Base-by-base conservation (phyloP, 2,329 filamentous ascomycete species). In the Alternaria burnsii region DNA sequence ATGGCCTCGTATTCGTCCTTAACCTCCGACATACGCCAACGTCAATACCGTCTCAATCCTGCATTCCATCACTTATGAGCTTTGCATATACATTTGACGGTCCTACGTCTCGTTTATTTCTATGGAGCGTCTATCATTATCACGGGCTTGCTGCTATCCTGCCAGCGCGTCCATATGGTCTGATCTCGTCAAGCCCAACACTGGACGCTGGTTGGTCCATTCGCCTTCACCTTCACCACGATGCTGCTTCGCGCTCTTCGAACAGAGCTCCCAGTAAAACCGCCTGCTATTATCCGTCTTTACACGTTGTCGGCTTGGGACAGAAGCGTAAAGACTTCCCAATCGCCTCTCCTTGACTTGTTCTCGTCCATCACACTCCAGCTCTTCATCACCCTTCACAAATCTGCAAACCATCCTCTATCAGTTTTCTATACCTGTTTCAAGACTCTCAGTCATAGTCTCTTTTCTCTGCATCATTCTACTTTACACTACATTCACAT, bases 221-320 rank as follows among this genome's bases (percentile, higher is more conserved):
- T 52, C 59, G 54, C 55, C 32, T 66, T 65, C 64, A 66, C 68
- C 16, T 67, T 66, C 65, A 67, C 61, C 61, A 52, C 54, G 18
- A 53, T 32, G 55, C 51, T 53, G 18, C 26, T 51, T 18, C 54
- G 44, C 44, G 42, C 22, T 55, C 41, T 52, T 57, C 44, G 55
- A 55, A 43, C 34, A 57, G 53, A 46, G 55, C 12, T 20, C 43
- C 63, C 58, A 63, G 61, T 63, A 58, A 55, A 50, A 11, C 8
- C 26, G 7, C 4, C 20, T 43, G 14, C 44, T 61, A 51, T 61
- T 61, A 34, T 61, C 30, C 42, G 28, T 52, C 32, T 32, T 51
- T 44, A 59, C 40, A 38, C 41, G 24, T 5, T 42, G 54, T 36
- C 24, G 41, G 18, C n/a, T 44, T 40, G 40, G n/a, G 6, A 36